A percentile compares a stretch with the other conserved stretches of the same genome.
These are phyloP conservation scores for Moesziomyces parantarcticus DNA, from an alignment of 1,284 basidiomycete species.

Conservation along the genomic window DNA sequence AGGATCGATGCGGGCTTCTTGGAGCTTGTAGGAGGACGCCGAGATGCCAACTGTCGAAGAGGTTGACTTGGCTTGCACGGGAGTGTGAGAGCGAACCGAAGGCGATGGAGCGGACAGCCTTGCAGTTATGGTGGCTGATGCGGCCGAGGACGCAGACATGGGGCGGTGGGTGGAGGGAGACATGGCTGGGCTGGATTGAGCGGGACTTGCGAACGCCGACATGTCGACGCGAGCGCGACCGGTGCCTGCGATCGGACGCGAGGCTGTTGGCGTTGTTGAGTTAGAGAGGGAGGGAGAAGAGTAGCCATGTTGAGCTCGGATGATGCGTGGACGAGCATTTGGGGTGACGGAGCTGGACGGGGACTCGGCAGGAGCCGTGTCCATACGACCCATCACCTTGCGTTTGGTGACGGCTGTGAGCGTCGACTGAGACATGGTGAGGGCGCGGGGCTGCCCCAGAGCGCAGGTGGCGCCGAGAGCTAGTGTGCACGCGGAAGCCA, in stretches of 20 bases:
- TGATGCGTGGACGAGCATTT: conserved; percentile 33
- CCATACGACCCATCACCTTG: conserved; percentile 51
- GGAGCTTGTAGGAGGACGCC: conserved; percentile 13
- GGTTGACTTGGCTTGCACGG: conserved; percentile 20
- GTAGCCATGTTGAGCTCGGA: conserved; percentile 38
- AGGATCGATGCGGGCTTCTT: conserved; percentile 18
- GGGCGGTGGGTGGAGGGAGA: conserved; percentile 27
- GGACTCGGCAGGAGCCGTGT: conserved; percentile 26
- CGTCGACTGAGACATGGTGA: conserved; percentile 39
- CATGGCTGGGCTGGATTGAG: conserved; percentile 33
- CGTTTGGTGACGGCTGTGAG: conserved; percentile 37
- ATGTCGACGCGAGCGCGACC: conserved; percentile 45
- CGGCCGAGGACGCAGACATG: conserved; percentile 22
- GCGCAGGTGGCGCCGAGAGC: too few species aligned
- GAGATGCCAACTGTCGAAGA: conserved; percentile 15
- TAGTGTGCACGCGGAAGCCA: too few species aligned
- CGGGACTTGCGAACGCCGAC: conserved; percentile 40
- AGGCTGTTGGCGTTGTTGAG: conserved; percentile 16
- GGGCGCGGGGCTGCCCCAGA: too few species aligned
- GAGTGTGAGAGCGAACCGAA: conserved; percentile 24
- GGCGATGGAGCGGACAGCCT: conserved; percentile 30
- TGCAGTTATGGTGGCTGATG: conserved; percentile 14
- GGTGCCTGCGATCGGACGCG: conserved; percentile 14
- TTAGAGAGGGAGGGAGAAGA: conserved; percentile 37
- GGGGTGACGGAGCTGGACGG: conserved; percentile 33